These are phyloP conservation scores for Blastocystis sp. DNA, from an alignment of 352 stramenopile genomes.

Conservation along the genomic window DNA sequence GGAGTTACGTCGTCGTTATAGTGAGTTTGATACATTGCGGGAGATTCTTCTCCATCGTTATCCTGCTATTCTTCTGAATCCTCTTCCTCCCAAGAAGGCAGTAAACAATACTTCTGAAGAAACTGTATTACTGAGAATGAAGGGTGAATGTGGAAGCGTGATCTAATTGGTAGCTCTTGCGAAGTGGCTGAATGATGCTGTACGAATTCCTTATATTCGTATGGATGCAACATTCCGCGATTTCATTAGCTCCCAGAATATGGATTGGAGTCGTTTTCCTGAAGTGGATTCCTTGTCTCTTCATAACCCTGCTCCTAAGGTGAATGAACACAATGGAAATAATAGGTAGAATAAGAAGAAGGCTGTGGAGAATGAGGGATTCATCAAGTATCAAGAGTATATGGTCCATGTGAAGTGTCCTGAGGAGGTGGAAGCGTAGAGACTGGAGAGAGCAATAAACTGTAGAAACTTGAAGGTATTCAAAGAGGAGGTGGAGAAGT, in stretches of 20 bases:
- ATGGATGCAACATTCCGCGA: conserved; percentile 62
- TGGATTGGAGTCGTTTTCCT: conserved; percentile 37
- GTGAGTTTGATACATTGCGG: conserved; percentile 59
- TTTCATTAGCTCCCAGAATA: conserved; percentile 49
- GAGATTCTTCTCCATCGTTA: conserved; percentile 52
- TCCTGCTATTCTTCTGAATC: conserved; percentile 52
- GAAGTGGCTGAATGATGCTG: conserved; percentile 57
- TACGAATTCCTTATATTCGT: conserved; percentile 62
- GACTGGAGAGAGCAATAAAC: background rate
- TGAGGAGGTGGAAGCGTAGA: conserved; percentile 56
- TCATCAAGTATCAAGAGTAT: conserved; percentile 58
- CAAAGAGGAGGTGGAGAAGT: conserved; percentile 54
- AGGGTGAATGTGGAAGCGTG: background rate
- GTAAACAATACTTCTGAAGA: conserved; percentile 62
- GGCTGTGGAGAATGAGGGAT: conserved; percentile 59
- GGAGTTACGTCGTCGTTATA: conserved; percentile 63
- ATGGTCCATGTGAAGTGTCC: conserved; percentile 64
- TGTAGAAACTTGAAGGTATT: conserved; percentile 55
- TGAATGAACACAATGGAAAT: background rate
- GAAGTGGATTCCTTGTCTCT: conserved; percentile 46
- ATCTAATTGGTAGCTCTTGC: conserved; percentile 3
- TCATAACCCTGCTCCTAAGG: conserved; percentile 44
- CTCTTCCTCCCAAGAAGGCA: conserved; percentile 65
- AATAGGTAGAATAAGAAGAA: conserved; percentile 36
- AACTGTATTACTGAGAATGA: conserved; percentile 44